These are phyloP conservation scores for Heterobasidion irregulare DNA, from an alignment of 1,284 basidiomycete genomes.

Conservation along the genomic window DNA sequence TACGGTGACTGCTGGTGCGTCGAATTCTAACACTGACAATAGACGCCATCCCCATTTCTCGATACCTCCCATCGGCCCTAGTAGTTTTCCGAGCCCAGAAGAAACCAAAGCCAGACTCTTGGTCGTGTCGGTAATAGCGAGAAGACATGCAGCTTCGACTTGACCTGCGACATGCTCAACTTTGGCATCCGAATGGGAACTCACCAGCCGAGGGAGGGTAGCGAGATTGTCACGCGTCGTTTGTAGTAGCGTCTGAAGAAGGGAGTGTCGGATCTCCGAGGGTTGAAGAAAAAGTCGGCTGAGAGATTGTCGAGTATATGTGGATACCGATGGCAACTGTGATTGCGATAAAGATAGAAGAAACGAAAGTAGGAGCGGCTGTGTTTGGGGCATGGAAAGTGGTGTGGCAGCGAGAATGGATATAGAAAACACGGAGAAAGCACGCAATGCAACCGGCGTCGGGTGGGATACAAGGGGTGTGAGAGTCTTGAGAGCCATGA, in stretches of 20 bases:
- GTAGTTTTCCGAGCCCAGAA: constrained; percentile 52
- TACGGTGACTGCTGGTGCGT: constrained; percentile 41
- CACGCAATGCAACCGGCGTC: constrained; percentile 49
- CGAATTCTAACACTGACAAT: constrained; percentile 69
- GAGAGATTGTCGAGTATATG: constrained; percentile 39
- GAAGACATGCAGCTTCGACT: constrained; percentile 61
- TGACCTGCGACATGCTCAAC: constrained; percentile 60
- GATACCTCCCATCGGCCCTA: constrained; percentile 77
- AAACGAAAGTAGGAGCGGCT: constrained; percentile 59
- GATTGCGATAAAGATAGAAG: constrained; percentile 57
- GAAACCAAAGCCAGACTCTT: constrained; percentile 33
- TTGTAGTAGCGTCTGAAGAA: constrained; percentile 47
- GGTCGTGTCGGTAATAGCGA: constrained; percentile 22
- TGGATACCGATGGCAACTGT: constrained; percentile 43
- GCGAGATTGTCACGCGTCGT: constrained; percentile 57
- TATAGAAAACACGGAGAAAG: constrained; percentile 47
- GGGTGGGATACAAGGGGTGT: constrained; percentile 58
- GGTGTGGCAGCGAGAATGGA: constrained; percentile 45
- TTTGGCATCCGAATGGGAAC: constrained; percentile 61
- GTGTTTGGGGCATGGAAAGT: constrained; percentile 55
- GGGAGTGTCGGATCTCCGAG: constrained; percentile 30
- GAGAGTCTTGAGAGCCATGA: constrained; percentile 57
- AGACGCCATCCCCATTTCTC: constrained; percentile 87
- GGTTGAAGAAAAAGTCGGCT: constrained; percentile 32
- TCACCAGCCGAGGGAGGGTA: constrained; percentile 69